Conservation (phyloP, 192 early-diverging fungal species). For the Rhizoclosmatium sp. region DNA sequence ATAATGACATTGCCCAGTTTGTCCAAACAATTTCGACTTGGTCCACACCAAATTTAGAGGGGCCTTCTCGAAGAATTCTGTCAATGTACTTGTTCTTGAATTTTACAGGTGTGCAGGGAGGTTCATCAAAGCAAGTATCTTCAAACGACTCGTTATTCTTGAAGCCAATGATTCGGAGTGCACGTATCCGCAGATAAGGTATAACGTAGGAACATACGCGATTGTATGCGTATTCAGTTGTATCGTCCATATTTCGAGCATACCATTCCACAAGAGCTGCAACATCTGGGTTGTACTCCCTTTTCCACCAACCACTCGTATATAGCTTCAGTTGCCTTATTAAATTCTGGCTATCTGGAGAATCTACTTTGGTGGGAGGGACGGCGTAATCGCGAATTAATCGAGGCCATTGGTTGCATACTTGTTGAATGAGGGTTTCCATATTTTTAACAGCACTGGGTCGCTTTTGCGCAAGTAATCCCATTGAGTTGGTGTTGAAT, state of each 20-base stretch:
- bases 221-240: background rate
- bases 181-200: background rate
- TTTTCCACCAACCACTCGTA: background rate
- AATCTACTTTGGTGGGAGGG: background rate
- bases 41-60: background rate
- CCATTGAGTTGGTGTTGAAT: background rate
- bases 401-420: background rate
- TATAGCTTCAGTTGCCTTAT: background rate
- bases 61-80: background rate
- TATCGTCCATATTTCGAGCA: background rate
- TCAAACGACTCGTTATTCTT: background rate
- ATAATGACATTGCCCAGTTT: background rate
- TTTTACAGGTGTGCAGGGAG: background rate
- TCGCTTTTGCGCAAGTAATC: background rate
- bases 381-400: background rate
- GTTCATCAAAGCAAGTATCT: background rate
- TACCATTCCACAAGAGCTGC: background rate
- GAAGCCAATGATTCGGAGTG: background rate
- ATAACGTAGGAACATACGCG: background rate
- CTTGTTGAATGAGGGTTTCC: background rate
- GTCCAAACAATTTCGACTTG: background rate
- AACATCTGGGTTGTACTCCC: background rate
- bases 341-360: background rate
- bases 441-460: slow-evolving; percentile 1
- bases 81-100: background rate